phyloP scores from a whole-genome alignment of 345 rosid species.

The Cardamine chenopodiifolia region DNA sequence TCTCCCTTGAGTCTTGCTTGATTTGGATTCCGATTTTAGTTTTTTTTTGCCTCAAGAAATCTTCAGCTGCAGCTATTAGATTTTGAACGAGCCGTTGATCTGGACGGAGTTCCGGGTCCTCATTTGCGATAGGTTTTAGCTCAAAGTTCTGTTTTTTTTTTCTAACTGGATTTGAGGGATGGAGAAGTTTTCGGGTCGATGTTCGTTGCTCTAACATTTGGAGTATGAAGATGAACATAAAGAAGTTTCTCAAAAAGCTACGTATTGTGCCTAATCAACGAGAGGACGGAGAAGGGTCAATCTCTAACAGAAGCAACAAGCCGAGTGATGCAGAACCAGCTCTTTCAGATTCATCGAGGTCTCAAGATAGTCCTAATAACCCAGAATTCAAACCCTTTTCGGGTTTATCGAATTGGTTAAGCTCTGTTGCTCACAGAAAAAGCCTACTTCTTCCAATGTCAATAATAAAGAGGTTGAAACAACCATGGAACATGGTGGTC shows the following conservation, averaged over 20 bases:
- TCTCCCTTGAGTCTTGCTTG: constrained; percentile 9
- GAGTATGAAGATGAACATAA: constrained; percentile 58
- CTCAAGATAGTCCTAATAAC: constrained; percentile 32
- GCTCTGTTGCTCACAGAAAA: constrained; percentile 66
- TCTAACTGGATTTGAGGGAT: constrained; percentile 41
- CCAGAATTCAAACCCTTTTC: constrained; percentile 68
- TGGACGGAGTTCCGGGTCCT: constrained; percentile 36
- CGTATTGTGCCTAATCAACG: constrained; percentile 66
- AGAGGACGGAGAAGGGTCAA: constrained; percentile 63
- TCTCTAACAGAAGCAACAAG: constrained; percentile 60
- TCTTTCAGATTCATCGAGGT: constrained; percentile 51
- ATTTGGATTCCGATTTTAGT: constrained; percentile 22
- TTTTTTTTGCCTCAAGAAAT: background rate
- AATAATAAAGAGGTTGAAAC: constrained; percentile 44
- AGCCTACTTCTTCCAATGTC: constrained; percentile 64
- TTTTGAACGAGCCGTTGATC: constrained; percentile 38
- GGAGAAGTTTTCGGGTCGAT: constrained; percentile 65
- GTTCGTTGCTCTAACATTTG: constrained; percentile 57
- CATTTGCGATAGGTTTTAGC: constrained; percentile 33
- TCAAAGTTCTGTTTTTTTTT: background rate
- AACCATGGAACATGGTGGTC: constrained; percentile 50
- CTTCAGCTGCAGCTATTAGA: constrained; percentile 20
- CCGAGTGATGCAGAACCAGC: constrained; percentile 54
- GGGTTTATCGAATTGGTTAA: constrained; percentile 81
- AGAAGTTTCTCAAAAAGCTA: constrained; percentile 89